Base-by-base conservation (phyloP, 352 stramenopile species). In the Peronospora destructor region DNA sequence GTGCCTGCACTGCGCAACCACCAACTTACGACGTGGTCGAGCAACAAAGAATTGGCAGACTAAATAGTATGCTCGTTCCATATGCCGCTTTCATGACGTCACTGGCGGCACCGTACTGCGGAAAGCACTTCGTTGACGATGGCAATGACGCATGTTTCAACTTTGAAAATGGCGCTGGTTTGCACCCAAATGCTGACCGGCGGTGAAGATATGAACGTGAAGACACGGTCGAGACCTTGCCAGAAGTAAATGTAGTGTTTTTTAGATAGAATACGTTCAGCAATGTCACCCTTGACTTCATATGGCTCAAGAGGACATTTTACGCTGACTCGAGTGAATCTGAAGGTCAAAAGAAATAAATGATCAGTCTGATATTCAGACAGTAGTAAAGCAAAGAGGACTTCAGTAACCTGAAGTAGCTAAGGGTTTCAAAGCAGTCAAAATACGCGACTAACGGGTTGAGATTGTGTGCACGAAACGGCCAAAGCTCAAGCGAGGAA, bases 1-100 rank as follows among this genome's bases (percentile, higher is more conserved):
- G 45, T 87, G 5, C n/a, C n/a, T n/a, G n/a, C n/a, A n/a, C n/a
- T n/a, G 26, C 56, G 69, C 50, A 91, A 91, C 55, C 73, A 89
- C 56, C 58, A 89, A 34, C 52, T 89, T 32, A 88, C 76, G 10
- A 66, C 67, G 13, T 91, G 75, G 66, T 56, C 62, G n/a, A 76
- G 61, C 56, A 91, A 89, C 49, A 77, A 88, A 59, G 80, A 91
- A 33, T 85, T 88, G 73, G 63, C 89, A 13, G 77, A 91, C 65
- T 71, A 73, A 45, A 91, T 91, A 76, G 55, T 89, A 32, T 84
- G 73, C 17, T 89, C 76, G 9, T 71, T 64, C 4, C 76, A 88
- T 53, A 72, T 89, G 21, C 78, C 76, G 38, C 37, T 89, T 91
- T 88, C 69, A 86, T 71, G 55, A 83, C 70, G 23, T 78, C 75